Base-by-base conservation (phyloP, 2,329 filamentous ascomycete species). In the Neofusicoccum kwambonambiense region DNA sequence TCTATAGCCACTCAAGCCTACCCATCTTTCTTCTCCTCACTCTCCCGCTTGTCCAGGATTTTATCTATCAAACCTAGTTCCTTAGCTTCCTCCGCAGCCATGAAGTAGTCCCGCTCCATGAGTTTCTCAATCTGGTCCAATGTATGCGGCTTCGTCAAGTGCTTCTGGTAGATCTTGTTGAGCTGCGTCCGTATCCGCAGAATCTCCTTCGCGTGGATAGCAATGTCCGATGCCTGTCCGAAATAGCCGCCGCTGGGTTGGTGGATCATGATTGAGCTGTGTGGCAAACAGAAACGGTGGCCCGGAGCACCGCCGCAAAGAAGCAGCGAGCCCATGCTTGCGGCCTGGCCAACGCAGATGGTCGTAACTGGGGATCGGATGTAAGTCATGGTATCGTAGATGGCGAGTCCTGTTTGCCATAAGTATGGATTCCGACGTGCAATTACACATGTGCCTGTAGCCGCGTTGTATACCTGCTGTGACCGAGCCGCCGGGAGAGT, bases 331-430 rank as follows among this genome's bases (percentile, higher is more conserved):
- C 93, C 95, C 95, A 99, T 99, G 3, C 90, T 95, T 1, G 95
- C 94, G 0, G 96, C 95, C 72, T 96, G 92, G 7, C 95, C 95
- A 49, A 99, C 87, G 74, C 95, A 98, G 35, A 99, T 95, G 0
- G 95, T 99, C 49, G 90, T 94, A 0, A 99, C 93, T 1, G 94
- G 92, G 2, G 91, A 91, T 67, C 90, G 89, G 75, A 99, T 98
- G 78, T 99, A 99, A 71, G 90, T 89, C 94, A 99, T 98, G 12
- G 95, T 99, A 77, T 99, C 95, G 83, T 99, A 99, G 73, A 99
- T 98, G 31, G 95, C 93, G 66, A 89, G 81, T 3, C 83, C 83
- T 65, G 39, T 11, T 42, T 19, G 34, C 4, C 22, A 34, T 69
- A 51, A 67, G 49, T 22, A 60, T 60, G 15, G 17, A 27, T 13